Evolutionary conservation across 2,329 filamentous ascomycete genomes (phyloP).

Genomic region (Penicillium corylophilum): DNA sequence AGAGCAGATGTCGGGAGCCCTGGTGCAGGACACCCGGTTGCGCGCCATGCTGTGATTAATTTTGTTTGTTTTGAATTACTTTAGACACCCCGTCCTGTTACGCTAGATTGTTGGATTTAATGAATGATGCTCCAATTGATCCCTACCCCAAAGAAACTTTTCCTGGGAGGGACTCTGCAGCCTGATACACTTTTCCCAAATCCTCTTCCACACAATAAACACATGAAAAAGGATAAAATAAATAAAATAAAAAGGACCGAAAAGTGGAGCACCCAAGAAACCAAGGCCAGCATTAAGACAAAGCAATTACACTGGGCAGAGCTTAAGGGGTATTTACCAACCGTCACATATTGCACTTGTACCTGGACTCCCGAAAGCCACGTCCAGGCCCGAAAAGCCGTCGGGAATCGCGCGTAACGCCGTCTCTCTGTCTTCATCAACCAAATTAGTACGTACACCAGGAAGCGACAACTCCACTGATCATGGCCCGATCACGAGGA

Average conservation of each 20-base stretch:
- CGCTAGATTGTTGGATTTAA: slow-evolving; percentile 12
- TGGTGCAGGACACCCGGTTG: slow-evolving; percentile 34
- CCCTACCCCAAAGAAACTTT: background rate
- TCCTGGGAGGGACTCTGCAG: background rate
- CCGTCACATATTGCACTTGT: background rate
- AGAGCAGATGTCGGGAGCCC: slow-evolving; percentile 29
- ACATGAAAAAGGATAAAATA: no score
- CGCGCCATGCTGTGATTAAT: slow-evolving; percentile 32
- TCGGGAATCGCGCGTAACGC: slow-evolving; percentile 12
- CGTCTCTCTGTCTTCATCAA: background rate
- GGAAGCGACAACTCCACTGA: background rate
- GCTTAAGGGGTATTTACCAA: background rate
- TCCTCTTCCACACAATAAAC: background rate
- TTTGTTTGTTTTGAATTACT: slow-evolving; percentile 1
- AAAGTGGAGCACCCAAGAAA: background rate
- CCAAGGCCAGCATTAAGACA: background rate
- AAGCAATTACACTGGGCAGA: background rate
- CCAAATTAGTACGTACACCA: background rate
- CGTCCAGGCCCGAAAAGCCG: background rate
- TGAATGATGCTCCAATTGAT: background rate
- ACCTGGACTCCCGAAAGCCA: background rate
- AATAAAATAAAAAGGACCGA: background rate
- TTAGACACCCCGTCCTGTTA: slow-evolving; percentile 5
- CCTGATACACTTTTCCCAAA: background rate
- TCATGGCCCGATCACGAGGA: background rate